These are phyloP conservation scores for Hypholoma fasciculare DNA, from an alignment of 768 basidiomycete genomes.

Conservation along the genomic window DNA sequence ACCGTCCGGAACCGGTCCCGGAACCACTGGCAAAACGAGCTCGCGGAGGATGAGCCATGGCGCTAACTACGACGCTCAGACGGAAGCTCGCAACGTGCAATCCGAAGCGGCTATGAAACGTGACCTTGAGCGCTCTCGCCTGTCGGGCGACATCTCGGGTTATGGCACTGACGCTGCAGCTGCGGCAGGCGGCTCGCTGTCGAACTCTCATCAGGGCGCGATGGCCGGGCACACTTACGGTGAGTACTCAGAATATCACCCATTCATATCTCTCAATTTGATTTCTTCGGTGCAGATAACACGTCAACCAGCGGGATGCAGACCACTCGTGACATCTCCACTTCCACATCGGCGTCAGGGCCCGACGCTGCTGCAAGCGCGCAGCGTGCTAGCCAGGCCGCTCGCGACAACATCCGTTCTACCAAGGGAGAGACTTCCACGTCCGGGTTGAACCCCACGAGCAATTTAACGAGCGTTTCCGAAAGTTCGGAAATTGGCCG, in stretches of 20 bases:
- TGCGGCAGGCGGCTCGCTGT: slow-evolving; percentile 8
- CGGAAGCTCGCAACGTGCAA: neutral
- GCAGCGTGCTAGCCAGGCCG: neutral
- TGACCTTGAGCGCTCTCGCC: slow-evolving; percentile 1
- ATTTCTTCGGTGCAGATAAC: neutral
- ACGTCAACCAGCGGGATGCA: neutral
- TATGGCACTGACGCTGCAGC: slow-evolving; percentile 16
- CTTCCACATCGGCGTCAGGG: neutral
- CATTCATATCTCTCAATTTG: too few species aligned
- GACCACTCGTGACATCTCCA: neutral
- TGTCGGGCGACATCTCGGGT: neutral
- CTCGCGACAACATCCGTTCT: neutral
- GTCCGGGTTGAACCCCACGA: neutral
- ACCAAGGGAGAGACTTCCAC: neutral
- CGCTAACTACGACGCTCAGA: neutral
- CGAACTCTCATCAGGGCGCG: slow-evolving; percentile 1
- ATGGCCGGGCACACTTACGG: neutral
- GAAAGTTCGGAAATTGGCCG: neutral
- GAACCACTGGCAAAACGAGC: slow-evolving; percentile 10
- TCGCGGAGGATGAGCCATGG: neutral
- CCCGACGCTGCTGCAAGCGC: too few species aligned
- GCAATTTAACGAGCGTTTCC: neutral
- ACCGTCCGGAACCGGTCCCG: slow-evolving; percentile 14
- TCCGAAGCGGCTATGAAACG: slow-evolving; percentile 6
- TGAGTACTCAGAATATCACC: neutral